phyloP scores from a whole-genome alignment of 2,329 filamentous ascomycete genomes.

The Colletotrichum musae region DNA sequence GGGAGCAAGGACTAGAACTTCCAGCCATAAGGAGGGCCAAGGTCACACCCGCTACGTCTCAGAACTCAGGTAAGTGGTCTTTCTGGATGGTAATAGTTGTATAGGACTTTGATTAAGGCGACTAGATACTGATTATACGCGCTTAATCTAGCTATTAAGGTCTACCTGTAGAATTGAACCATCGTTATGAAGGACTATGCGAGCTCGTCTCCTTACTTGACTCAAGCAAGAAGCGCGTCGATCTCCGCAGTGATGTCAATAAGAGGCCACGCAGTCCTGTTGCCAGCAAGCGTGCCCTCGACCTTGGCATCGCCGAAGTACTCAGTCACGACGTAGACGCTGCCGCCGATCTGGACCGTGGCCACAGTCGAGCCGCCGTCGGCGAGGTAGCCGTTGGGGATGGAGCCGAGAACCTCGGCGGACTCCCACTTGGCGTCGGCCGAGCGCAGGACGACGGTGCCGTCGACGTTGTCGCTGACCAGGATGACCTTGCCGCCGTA shows the following conservation, averaged over 20 bases:
- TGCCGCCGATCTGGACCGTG: conserved; percentile 36
- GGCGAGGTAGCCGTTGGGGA: conserved; percentile 43
- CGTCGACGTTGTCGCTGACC: conserved; percentile 48
- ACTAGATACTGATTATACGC: no score
- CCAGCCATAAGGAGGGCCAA: not conserved
- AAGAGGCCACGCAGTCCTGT: conserved; percentile 31
- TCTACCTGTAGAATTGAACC: no score
- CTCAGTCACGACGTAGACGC: conserved; percentile 32
- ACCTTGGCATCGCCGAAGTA: conserved; percentile 30
- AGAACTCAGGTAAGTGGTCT: not conserved
- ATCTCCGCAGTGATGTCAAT: conserved; percentile 33
- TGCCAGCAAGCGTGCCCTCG: conserved; percentile 33
- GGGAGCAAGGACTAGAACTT: no score
- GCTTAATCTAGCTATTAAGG: no score
- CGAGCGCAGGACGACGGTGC: conserved; percentile 56
- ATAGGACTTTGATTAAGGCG: no score
- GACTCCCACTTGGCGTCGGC: conserved; percentile 51
- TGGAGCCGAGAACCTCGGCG: conserved; percentile 52
- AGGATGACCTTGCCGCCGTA: conserved; percentile 53
- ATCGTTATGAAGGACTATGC: no score
- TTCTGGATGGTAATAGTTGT: no score
- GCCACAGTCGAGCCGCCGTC: conserved; percentile 21
- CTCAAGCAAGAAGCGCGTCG: conserved; percentile 14
- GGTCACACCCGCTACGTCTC: not conserved
- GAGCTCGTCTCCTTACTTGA: no score